Percentiles rank a stretch among this genome's conserved stretches.
These are phyloP conservation scores for Rhodotorula mucilaginosa DNA, from an alignment of 1,284 basidiomycete genomes.

Conservation along the genomic window DNA sequence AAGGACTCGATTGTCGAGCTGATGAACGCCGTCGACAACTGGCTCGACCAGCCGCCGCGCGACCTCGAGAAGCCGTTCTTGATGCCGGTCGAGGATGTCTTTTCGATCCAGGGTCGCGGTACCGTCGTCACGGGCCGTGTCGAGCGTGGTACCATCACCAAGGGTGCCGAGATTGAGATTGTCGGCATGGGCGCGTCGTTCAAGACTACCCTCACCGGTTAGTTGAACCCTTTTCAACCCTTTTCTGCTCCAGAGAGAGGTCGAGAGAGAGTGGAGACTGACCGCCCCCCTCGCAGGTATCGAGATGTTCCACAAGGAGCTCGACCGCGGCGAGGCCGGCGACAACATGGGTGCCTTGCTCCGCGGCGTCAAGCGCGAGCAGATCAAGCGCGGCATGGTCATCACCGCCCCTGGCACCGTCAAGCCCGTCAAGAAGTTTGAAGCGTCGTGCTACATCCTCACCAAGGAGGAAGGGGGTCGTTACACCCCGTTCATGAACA, in stretches of 20 bases:
- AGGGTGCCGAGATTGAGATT: conserved; percentile 93
- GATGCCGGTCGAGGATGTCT: conserved; percentile 94
- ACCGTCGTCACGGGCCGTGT: conserved; percentile 97
- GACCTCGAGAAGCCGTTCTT: conserved; percentile 98
- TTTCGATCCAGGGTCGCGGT: conserved; percentile 97
- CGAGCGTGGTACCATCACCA: conserved; percentile 88
- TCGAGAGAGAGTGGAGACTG: neutral
- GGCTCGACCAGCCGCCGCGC: conserved; percentile 93
- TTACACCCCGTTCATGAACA: conserved; percentile 94
- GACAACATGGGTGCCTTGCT: conserved; percentile 99
- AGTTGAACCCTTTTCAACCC: conserved; percentile 43
- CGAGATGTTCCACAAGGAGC: conserved; percentile 99
- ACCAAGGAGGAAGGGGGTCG: conserved; percentile 98
- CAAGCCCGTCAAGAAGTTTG: conserved; percentile 91
- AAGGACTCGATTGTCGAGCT: conserved; percentile 78
- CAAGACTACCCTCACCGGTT: conserved; percentile 93
- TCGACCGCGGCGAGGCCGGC: conserved; percentile 95
- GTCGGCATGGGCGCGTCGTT: conserved; percentile 78
- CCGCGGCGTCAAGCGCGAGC: conserved; percentile 96
- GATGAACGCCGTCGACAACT: conserved; percentile 83
- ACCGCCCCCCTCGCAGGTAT: conserved; percentile 20
- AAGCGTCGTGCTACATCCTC: conserved; percentile 84
- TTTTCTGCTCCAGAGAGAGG: neutral
- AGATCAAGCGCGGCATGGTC: conserved; percentile 90
- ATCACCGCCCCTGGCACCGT: conserved; percentile 87